Base-by-base conservation (phyloP, 345 rosid species). In the Ricinus communis region DNA sequence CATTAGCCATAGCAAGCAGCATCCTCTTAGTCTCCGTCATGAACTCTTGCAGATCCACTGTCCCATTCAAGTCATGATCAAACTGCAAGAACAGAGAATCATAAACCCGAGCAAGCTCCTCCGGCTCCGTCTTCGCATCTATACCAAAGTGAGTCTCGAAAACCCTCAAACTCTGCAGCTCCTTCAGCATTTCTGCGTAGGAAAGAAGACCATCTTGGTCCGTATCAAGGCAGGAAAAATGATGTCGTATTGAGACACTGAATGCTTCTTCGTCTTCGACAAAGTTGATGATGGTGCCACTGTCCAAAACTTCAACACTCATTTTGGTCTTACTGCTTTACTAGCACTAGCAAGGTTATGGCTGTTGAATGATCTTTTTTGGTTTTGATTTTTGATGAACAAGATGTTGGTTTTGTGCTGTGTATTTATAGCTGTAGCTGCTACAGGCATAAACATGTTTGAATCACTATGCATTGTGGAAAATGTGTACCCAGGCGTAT, bases 1-100 rank as follows among this genome's bases (percentile, higher is more conserved):
- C 90, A 19, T 50, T 73, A 10, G 87, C 86, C 83, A 85, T 80
- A 18, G 85, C 85, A 15, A 82, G 71, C 88, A 81, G 70, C 79
- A 83, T 83, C 30, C 64, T 56, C 77, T 76, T 79, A 4, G 77
- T 85, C 82, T 85, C 86, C 9, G 70, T 63, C 83, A 66, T 81
- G 69, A 81, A 82, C 85, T 85, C 88, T 45, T 83, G 79, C 52
- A 80, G 52, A 71, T 84, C 85, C 25, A 76, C 76, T 2, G 53
- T 45, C 5, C 82, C 86, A 24, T 81, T 78, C 36, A 67, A 64
- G 81, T 83, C 84, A 55, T 77, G 83, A 40, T 84, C 87, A 14
- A 77, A 84, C 60, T 72, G 76, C 47, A 60, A 12, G 18, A 84
- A 83, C 38, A 81, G 47, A 13, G 81, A 71, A 15, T 53, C 69